These are phyloP conservation scores for Platanthera zijinensis DNA, from an alignment of 106 monocot genomes.

Conservation along the genomic window DNA sequence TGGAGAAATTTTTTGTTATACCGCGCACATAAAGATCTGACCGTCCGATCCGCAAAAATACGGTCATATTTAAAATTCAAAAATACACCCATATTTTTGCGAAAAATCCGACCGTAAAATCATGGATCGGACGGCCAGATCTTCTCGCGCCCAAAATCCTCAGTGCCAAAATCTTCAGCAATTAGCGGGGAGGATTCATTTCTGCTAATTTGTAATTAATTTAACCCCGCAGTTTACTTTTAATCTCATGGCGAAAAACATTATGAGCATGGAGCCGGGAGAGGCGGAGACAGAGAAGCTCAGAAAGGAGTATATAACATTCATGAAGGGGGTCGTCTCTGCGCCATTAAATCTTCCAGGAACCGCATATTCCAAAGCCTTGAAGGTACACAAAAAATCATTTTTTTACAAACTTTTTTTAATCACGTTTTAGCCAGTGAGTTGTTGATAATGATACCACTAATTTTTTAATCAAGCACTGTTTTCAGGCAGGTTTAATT, in stretches of 20 bases:
- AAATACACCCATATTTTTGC: too few relatives aligned
- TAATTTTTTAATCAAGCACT: neutral
- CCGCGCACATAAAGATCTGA: too few relatives aligned
- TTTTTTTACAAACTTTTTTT: neutral
- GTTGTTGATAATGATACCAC: neutral
- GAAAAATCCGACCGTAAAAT: too few relatives aligned
- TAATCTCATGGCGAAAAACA: slow-evolving; percentile 63
- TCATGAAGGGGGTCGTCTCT: slow-evolving; percentile 55
- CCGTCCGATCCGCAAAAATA: too few relatives aligned
- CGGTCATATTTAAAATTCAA: too few relatives aligned
- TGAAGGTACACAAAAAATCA: slow-evolving; percentile 22
- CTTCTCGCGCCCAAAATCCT: too few relatives aligned
- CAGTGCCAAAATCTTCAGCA: too few relatives aligned
- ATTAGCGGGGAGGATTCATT: too few relatives aligned
- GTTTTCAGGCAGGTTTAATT: neutral
- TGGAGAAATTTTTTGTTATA: too few relatives aligned
- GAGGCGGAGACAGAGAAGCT: slow-evolving; percentile 47
- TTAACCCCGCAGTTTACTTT: slow-evolving; percentile 52
- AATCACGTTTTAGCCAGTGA: slow-evolving; percentile 1
- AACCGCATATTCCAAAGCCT: slow-evolving; percentile 43
- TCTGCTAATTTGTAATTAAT: neutral
- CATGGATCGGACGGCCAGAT: too few relatives aligned
- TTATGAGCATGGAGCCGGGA: slow-evolving; percentile 60
- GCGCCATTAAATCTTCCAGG: slow-evolving; percentile 48
- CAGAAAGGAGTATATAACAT: slow-evolving; percentile 34